Percentiles rank a stretch among this genome's conserved stretches.
phyloP scores from a whole-genome alignment of 208 protist genomes.

The Crithidia fasciculata region DNA sequence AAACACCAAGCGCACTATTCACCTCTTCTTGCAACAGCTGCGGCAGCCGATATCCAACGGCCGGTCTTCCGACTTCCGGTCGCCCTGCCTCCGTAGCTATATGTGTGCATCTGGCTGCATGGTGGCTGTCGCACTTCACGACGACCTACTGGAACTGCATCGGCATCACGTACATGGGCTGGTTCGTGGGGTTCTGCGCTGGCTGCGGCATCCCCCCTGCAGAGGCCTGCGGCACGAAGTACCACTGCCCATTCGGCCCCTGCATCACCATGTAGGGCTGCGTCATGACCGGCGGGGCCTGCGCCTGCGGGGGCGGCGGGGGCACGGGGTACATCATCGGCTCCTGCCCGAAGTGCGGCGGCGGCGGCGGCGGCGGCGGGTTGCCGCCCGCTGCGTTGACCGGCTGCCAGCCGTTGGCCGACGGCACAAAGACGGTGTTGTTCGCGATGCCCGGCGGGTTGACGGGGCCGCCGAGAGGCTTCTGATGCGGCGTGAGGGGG shows the following conservation, averaged over 20 bases:
- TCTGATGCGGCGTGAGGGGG: slow-evolving; percentile 20
- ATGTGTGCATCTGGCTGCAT: background rate
- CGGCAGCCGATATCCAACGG: too few species aligned
- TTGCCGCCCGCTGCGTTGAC: background rate
- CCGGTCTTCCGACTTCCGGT: background rate
- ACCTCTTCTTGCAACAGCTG: too few species aligned
- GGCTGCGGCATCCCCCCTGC: background rate
- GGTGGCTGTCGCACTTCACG: background rate
- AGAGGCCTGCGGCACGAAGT: slow-evolving; percentile 33
- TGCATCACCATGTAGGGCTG: slow-evolving; percentile 45
- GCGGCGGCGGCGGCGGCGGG: background rate
- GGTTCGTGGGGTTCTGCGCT: slow-evolving; percentile 8
- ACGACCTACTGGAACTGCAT: slow-evolving; percentile 32
- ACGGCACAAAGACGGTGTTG: slow-evolving; percentile 28
- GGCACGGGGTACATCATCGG: slow-evolving; percentile 25
- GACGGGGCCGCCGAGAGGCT: slow-evolving; percentile 1
- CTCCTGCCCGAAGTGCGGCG: slow-evolving; percentile 19
- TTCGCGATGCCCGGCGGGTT: slow-evolving; percentile 2
- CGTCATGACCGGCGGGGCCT: slow-evolving; percentile 19
- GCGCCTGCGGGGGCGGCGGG: slow-evolving; percentile 15
- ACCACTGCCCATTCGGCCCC: slow-evolving; percentile 38
- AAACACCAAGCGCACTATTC: too few species aligned
- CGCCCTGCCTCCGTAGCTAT: background rate
- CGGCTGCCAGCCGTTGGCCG: slow-evolving; percentile 25
- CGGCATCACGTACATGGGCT: slow-evolving; percentile 43